Base-by-base conservation (phyloP, 2,329 filamentous ascomycete species). In the Ceratocystis albifundus region DNA sequence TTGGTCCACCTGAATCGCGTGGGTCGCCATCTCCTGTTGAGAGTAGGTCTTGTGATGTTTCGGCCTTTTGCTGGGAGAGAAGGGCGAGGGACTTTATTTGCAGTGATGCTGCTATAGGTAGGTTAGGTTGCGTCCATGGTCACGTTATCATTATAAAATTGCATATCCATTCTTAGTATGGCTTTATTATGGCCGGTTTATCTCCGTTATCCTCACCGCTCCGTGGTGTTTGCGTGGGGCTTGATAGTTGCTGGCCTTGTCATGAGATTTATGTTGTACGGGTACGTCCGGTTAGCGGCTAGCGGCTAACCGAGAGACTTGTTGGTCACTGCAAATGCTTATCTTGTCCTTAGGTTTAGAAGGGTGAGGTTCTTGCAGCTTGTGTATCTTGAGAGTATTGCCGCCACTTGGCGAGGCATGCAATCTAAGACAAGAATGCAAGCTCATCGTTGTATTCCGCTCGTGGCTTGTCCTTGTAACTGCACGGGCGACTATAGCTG, bases 241-340 rank as follows among this genome's bases (percentile, higher is more conserved):
- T 10, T 32, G 30, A 30, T 36, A 10, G 17, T n/a, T n/a, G 12
- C n/a, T 36, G 25, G 55, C 55, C 55, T 36, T 59, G 8, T 36
- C 30, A 59, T 59, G 55, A 32, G 55, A 36, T n/a, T 17, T 36
- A 15, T 59, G 28, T 59, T 36, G 22, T 30, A 59, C 30, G 28
- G 36, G 55, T 59, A 32, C n/a, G n/a, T 32, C 55, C 25, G 55
- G 30, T 36, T 59, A 59, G 17, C 25, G 55, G 55, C 28, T 59
- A 36, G 17, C 17, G 22, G 48, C 48, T 28, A 28, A 53, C 48
- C 36, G 20, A 15, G 48, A 15, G 22, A 53, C 48, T 53, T 53
- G 22, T 28, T 53, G 48, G 15, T 2, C 25, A 5, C 20, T 25
- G 22, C 10, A 12, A 53, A 53, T 53, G 48, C 48, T 53, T 15